These are phyloP conservation scores for Mycena kentingensis DNA, from an alignment of 768 basidiomycete species.

Conservation along the genomic window DNA sequence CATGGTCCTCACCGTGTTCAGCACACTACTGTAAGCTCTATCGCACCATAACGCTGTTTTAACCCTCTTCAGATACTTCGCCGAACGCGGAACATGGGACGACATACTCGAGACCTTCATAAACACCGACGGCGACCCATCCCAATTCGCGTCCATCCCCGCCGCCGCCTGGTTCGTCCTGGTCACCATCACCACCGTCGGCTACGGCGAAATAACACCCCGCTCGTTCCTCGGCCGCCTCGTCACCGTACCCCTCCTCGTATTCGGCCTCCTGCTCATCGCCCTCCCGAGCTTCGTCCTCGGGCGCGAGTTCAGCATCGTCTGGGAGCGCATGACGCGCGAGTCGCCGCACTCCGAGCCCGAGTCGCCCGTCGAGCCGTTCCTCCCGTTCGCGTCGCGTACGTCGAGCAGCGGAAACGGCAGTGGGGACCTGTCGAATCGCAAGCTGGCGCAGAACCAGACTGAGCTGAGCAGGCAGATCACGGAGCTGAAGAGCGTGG, in stretches of 20 bases:
- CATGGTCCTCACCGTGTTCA: conserved; percentile 86
- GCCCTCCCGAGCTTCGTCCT: conserved; percentile 91
- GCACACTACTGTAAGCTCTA: conserved; percentile 69
- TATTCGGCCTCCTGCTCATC: conserved; percentile 86
- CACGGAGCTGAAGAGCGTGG: conserved; percentile 49
- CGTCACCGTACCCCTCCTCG: conserved; percentile 81
- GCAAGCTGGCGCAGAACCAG: conserved; percentile 67
- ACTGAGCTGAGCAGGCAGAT: conserved; percentile 69
- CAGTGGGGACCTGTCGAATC: conserved; percentile 51
- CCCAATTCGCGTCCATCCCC: conserved; percentile 77
- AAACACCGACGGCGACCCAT: conserved; percentile 81
- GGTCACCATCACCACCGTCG: conserved; percentile 86
- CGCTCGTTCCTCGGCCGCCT: conserved; percentile 85
- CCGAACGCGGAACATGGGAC: conserved; percentile 91
- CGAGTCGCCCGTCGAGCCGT: conserved; percentile 20
- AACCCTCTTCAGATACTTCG: conserved; percentile 65
- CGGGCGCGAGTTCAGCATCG: conserved; percentile 86
- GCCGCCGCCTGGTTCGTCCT: conserved; percentile 83
- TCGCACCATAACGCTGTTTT: not conserved
- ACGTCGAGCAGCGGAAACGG: conserved; percentile 11
- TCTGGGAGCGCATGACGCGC: conserved; percentile 81
- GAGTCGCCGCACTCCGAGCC: conserved; percentile 24
- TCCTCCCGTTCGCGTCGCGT: conserved; percentile 15
- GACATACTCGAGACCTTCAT: conserved; percentile 76
- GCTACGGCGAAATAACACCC: conserved; percentile 91